These are phyloP conservation scores for Amanita rubescens DNA, from an alignment of 768 basidiomycete genomes.

Conservation along the genomic window DNA sequence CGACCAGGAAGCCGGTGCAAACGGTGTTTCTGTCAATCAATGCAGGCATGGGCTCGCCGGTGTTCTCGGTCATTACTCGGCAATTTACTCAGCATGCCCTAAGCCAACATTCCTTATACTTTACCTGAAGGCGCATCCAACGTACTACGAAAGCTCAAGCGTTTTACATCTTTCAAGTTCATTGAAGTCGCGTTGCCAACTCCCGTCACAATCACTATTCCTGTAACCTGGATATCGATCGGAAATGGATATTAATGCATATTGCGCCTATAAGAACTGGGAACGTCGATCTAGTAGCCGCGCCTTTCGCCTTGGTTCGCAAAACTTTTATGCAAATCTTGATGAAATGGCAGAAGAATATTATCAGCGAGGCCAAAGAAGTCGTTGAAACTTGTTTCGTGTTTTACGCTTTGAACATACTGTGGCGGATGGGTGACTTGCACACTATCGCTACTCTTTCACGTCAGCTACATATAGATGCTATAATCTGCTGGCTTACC, in stretches of 20 bases:
- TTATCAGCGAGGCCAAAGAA: not conserved
- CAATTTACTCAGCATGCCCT: not conserved
- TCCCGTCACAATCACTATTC: too few species aligned
- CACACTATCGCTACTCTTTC: not conserved
- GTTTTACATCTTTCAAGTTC: not conserved
- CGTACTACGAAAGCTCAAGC: not conserved
- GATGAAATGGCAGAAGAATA: not conserved
- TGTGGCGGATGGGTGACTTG: not conserved
- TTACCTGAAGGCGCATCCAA: not conserved
- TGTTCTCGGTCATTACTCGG: not conserved
- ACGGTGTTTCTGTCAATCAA: not conserved
- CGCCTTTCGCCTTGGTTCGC: not conserved
- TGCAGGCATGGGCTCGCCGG: not conserved
- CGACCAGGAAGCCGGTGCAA: not conserved
- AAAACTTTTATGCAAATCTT: not conserved
- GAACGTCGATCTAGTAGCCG: not conserved
- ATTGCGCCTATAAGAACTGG: not conserved
- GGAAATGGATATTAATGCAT: not conserved
- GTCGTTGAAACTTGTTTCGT: not conserved
- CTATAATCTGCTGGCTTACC: not conserved
- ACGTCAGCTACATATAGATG: not conserved
- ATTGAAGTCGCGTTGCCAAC: too few species aligned
- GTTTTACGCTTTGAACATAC: not conserved
- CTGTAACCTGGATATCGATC: too few species aligned
- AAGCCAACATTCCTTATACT: not conserved